Evolutionary conservation across 2,329 filamentous ascomycete genomes (phyloP), one percentile per base, ranked within the genome.

Genomic region (Aspergillus nomiae): DNA sequence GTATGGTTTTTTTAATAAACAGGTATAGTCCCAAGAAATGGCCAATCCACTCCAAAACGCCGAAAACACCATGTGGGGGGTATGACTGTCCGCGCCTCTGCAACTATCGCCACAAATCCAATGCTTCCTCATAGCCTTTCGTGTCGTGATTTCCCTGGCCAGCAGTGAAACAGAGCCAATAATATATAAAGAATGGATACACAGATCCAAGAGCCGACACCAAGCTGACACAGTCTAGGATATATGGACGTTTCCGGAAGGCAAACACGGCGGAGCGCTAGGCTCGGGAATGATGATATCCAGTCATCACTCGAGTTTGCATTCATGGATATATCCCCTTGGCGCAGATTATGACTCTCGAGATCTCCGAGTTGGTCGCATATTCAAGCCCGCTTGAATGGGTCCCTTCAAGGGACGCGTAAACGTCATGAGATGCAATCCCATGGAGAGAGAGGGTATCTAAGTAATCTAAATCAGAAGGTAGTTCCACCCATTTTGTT

Each of bases 401-500:
- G 41, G 38, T 66, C 67, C 67, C 68, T 50, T 70, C 67, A 63
- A 70, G 68, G 65, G 64, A 67, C 57, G 19, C 53, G 51, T 58
- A 36, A 62, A 60, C 46, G 54, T 36, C 19, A 64, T 65, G 63
- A 65, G 65, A 69, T 55, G 45, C 62, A 62, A 65, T 64, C 63
- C 55, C 62, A 65, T 59, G n/a, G 21, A 48, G 46, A 30, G 30
- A 58, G 45, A 45, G 38, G 45, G 48, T 57, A 36, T 19, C 50
- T 50, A n/a, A 38, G 32, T 41, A 12, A 45, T 50, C 82, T 81
- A 97, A 80, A 97, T 94, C 78, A 97, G 87, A 78, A 97, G 85
- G 82, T 92, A 95, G 77, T 96, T 92, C 94, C 92, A 97, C 71
- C 88, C 88, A 82, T 94, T 95, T 81, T 90, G 87, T 81, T 87